Evolutionary conservation across 768 basidiomycete genomes (phyloP).

Genomic region (Leccinum incarnatum): DNA sequence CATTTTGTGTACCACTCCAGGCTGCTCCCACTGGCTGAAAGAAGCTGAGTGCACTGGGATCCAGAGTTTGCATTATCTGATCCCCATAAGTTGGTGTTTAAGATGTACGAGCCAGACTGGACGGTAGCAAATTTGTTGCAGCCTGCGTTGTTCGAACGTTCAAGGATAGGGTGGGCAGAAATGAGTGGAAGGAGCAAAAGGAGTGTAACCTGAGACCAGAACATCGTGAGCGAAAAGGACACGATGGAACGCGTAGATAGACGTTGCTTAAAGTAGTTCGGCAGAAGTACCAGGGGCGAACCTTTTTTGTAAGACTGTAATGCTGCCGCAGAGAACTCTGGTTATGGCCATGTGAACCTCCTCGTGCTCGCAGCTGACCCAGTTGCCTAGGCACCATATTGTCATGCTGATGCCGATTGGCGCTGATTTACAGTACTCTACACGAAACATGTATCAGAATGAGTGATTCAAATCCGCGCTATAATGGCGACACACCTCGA

Average conservation of each 20-base stretch:
- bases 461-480: neutral
- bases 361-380: neutral
- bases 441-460: conserved; percentile 8
- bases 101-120: conserved; percentile 43
- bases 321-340: neutral
- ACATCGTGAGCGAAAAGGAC: conserved; percentile 9
- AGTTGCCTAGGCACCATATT: conserved; percentile 1
- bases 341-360: neutral
- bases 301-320: neutral
- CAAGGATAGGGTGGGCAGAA: conserved; percentile 4
- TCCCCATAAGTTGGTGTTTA: conserved; percentile 52
- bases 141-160: neutral
- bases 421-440: neutral
- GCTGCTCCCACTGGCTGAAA: conserved; percentile 39
- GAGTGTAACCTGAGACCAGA: conserved; percentile 1
- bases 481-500: neutral
- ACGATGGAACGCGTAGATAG: neutral
- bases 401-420: neutral
- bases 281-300: neutral
- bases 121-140: conserved; percentile 55
- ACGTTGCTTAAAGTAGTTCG: conserved; percentile 13
- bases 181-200: conserved; percentile 24
- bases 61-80: conserved; percentile 41
- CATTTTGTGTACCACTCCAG: conserved; percentile 53
- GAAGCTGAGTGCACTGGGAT: conserved; percentile 48